Conservation (phyloP, 441 rosid genomes). For the Raphanus hybrid region DNA sequence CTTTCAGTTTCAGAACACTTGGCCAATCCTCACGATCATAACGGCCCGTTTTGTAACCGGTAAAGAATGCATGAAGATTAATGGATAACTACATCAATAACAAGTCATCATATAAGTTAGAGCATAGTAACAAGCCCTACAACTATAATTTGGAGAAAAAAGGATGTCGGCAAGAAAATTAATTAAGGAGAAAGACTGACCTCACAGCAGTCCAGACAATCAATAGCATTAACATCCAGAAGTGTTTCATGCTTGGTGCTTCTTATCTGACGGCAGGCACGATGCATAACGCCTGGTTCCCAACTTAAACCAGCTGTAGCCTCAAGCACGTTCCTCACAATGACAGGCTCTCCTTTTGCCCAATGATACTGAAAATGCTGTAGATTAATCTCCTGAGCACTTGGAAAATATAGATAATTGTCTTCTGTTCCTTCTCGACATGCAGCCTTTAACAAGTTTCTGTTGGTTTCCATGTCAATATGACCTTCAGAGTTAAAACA, state of each 20-base stretch:
- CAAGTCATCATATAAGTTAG: neutral
- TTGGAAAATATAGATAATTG: conserved; percentile 75
- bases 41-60: conserved; percentile 55
- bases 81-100: conserved; percentile 31
- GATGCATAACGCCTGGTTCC: conserved; percentile 96
- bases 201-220: conserved; percentile 83
- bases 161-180: neutral
- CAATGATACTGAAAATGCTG: conserved; percentile 85
- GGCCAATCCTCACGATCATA: conserved; percentile 58
- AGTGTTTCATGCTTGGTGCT: conserved; percentile 48
- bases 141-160: neutral
- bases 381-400: conserved; percentile 51
- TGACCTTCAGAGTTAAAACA: conserved; percentile 51
- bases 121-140: neutral
- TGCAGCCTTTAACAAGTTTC: conserved; percentile 62
- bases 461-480: conserved; percentile 38
- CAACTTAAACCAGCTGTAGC: conserved; percentile 81
- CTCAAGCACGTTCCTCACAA: conserved; percentile 79
- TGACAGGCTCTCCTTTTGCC: conserved; percentile 83
- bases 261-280: conserved; percentile 72
- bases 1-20: conserved; percentile 74
- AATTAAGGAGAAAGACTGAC: conserved; percentile 49
- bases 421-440: conserved; percentile 61
- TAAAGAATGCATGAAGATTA: conserved; percentile 66
- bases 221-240: conserved; percentile 61